Conservation (phyloP, 2,329 filamentous ascomycete genomes). For the Nemania diffusa region DNA sequence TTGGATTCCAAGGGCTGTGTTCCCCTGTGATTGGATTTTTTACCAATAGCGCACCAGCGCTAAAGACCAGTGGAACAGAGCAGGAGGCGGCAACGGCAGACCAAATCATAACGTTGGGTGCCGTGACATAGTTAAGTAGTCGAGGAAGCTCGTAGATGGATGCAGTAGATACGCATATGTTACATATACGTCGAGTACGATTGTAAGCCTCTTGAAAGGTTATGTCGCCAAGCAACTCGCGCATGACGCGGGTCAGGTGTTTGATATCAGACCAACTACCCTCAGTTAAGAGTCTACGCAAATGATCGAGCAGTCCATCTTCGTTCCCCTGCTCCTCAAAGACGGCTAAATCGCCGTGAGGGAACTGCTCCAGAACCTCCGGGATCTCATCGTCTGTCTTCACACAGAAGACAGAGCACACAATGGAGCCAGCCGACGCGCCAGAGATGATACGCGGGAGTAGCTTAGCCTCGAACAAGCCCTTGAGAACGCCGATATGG, state of each 20-base stretch:
- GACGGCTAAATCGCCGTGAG: slow-evolving; percentile 81
- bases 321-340: slow-evolving; percentile 72
- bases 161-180: slow-evolving; percentile 91
- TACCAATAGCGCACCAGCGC: slow-evolving; percentile 78
- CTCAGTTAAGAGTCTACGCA: slow-evolving; percentile 79
- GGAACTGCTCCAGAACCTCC: slow-evolving; percentile 73
- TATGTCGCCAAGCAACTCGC: slow-evolving; percentile 81
- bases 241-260: slow-evolving; percentile 84
- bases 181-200: slow-evolving; percentile 88
- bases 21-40: slow-evolving; percentile 86
- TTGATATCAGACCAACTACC: slow-evolving; percentile 87
- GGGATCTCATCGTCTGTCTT: slow-evolving; percentile 83
- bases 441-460: slow-evolving; percentile 89
- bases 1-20: slow-evolving; percentile 85
- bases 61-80: slow-evolving; percentile 89
- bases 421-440: slow-evolving; percentile 87
- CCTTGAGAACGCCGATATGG: slow-evolving; percentile 87
- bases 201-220: slow-evolving; percentile 98
- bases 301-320: slow-evolving; percentile 74
- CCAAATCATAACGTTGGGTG: slow-evolving; percentile 95
- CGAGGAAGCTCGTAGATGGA: slow-evolving; percentile 88
- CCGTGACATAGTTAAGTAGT: slow-evolving; percentile 90
- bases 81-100: slow-evolving; percentile 96
- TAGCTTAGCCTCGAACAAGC: slow-evolving; percentile 77
- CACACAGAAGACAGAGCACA: slow-evolving; percentile 82